Evolutionary conservation across 768 basidiomycete genomes (phyloP), one percentile per base, ranked within the genome.

Genomic region (Leccinum longicurvipes): DNA sequence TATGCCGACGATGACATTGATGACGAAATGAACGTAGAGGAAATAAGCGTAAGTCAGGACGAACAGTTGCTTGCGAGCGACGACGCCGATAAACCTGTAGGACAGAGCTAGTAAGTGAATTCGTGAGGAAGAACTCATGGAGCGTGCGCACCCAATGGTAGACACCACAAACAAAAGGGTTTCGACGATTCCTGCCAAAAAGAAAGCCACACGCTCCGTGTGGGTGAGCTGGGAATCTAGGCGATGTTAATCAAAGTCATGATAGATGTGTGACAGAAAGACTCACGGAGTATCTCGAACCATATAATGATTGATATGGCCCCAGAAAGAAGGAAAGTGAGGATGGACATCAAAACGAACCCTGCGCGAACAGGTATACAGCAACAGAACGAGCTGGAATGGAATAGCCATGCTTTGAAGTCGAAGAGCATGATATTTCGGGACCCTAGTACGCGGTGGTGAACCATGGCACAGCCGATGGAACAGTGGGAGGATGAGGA

Each of bases 311-410:
- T 67, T 3, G 82, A 75, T 29, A 87, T 71, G 17, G 79, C 56
- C 2, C 81, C 85, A 8, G 83, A 74, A 28, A 86, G 70, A 19
- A 85, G 59, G 52, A 85, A 77, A 1, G 79, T 79, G 8, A 86
- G 67, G 3, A 78, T 55, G 27, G 83, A 76, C 75, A 84, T 78
- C 44, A 79, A 61, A 45, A 83, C 72, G 29, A 87, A 84, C 31
- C 87, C 84, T 5, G 81, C 53, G 54, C 86, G 78, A 6, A 85
- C 83, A 27, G 84, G 84, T 57, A 87, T 66, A 60, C 85, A 85
- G 60, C 76, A 85, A 63, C 86, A 87, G 65, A 80, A 86, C 3
- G 73, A 78, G 32, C 61, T 74, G n/a, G 81, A 77, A 25, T 77
- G 78, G 46, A 80, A 77, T 47, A 84, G 68, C 47, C 79, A 68